Conservation (phyloP, 208 protist genomes). For the Crithidia bombi region DNA sequence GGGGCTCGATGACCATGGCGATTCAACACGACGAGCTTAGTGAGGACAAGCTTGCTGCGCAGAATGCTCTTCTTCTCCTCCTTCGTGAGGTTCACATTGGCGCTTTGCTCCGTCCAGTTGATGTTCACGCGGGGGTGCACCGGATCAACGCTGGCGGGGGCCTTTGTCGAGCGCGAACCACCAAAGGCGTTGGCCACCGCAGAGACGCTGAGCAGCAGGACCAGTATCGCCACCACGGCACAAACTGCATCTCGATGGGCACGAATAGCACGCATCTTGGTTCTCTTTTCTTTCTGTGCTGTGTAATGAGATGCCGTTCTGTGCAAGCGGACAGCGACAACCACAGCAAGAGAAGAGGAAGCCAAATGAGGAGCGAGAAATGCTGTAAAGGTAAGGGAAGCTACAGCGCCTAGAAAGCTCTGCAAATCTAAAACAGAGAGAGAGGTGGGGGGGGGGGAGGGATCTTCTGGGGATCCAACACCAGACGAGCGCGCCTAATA, state of each 20-base stretch:
- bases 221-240: conserved; percentile 9
- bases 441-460: too few relatives aligned
- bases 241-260: conserved; percentile 1
- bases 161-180: conserved; percentile 1
- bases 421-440: too few relatives aligned
- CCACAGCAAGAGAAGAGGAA: conserved; percentile 7
- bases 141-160: conserved; percentile 13
- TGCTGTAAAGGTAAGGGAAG: not conserved
- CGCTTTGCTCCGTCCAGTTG: conserved; percentile 53
- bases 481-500: too few relatives aligned
- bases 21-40: conserved; percentile 78
- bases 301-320: too few relatives aligned
- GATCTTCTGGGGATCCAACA: too few relatives aligned
- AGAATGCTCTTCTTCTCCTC: conserved; percentile 40
- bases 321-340: too few relatives aligned
- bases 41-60: conserved; percentile 60
- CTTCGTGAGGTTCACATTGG: conserved; percentile 41
- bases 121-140: conserved; percentile 59
- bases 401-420: too few relatives aligned
- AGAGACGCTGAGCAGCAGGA: conserved; percentile 11
- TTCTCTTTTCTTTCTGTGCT: not conserved
- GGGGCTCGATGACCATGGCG: conserved; percentile 83
- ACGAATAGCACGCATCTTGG: not conserved
- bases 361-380: not conserved
- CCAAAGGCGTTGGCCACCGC: conserved; percentile 19